Evolutionary conservation across 331 rosid species (phyloP), one percentile per base, ranked within the genome.

Genomic region (Ulmus americana): DNA sequence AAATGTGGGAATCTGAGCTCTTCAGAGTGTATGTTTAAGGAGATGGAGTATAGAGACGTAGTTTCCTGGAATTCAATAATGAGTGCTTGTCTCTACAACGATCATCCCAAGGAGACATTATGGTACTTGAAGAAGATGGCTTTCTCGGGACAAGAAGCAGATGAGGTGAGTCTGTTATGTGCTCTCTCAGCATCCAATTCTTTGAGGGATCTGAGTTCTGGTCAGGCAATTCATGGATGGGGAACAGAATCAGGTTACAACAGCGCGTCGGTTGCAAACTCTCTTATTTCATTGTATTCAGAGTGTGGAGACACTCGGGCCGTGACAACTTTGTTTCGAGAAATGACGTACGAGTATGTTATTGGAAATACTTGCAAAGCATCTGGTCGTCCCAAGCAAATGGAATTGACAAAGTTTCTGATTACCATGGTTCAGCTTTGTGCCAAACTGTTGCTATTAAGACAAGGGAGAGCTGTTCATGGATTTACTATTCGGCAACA

Each of bases 1-100:
- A 83, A 83, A 60, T 78, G 69, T 48, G 70, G 80, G 20, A 72
- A 66, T 72, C 44, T 66, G 65, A 63, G 70, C 61, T 83, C 78
- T 65, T 63, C 82, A 5, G 88, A 77, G 63, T 20, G 39, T 60
- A n/a, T 80, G 39, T 77, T 77, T 51, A 46, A 55, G 41, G 83
- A 76, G 48, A 78, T 75, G 77, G 81, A 51, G 41, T 39, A 45
- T 78, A 80, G 49, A 67, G 85, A 83, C 39, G 48, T 51, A 39
- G 72, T 83, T 59, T 75, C 88, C 0, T 83, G 88, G 88, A 83
- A 83, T 74, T 80, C 88, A 10, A 67, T 83, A 10, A 66, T 83
- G 75, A 83, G 72, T 59, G 88, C 80, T 39, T 72, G 80, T 64
- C 53, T 80, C 51, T 76, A 72, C 71, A 75, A 77, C 10, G 61